Evolutionary conservation across 2,329 filamentous ascomycete species (phyloP).

Genomic region (Cyphellophora europaea): DNA sequence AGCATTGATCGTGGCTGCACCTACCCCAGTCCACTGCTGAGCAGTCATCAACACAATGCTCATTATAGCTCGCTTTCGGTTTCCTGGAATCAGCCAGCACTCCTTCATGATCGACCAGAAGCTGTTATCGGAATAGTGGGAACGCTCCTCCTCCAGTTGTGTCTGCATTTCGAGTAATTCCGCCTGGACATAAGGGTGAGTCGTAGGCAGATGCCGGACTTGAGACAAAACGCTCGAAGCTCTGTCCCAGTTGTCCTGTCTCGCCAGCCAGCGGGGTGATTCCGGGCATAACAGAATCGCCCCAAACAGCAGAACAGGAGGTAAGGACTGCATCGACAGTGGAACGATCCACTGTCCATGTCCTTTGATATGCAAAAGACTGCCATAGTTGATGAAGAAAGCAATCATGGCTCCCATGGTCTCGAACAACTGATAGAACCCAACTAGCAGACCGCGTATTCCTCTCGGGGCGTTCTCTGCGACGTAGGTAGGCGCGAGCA

Average conservation of each 20-base stretch:
- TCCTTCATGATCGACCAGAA: conserved; percentile 53
- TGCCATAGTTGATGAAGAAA: conserved; percentile 47
- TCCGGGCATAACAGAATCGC: conserved; percentile 57
- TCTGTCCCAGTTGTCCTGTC: conserved; percentile 59
- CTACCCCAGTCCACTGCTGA: conserved; percentile 41
- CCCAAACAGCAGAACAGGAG: conserved; percentile 49
- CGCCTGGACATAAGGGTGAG: conserved; percentile 47
- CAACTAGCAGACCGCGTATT: conserved; percentile 50
- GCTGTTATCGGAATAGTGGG: conserved; percentile 42
- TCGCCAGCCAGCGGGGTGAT: conserved; percentile 59
- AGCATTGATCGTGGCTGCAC: too few species aligned
- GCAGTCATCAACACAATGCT: conserved; percentile 45
- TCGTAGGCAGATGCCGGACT: conserved; percentile 45
- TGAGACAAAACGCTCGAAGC: conserved; percentile 46
- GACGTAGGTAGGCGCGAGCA: conserved; percentile 53
- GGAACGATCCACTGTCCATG: conserved; percentile 51
- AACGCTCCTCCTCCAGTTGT: conserved; percentile 54
- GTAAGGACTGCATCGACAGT: conserved; percentile 55
- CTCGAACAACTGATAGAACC: conserved; percentile 52
- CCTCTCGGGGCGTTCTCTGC: conserved; percentile 51
- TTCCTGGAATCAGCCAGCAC: conserved; percentile 51
- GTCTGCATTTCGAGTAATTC: conserved; percentile 53
- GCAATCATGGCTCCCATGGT: conserved; percentile 34
- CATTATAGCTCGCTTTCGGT: conserved; percentile 43
- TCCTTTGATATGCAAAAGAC: conserved; percentile 36